Percentiles rank a stretch among this genome's conserved stretches.
phyloP scores from a whole-genome alignment of 129 eudicot genomes.

The Lonicera japonica region DNA sequence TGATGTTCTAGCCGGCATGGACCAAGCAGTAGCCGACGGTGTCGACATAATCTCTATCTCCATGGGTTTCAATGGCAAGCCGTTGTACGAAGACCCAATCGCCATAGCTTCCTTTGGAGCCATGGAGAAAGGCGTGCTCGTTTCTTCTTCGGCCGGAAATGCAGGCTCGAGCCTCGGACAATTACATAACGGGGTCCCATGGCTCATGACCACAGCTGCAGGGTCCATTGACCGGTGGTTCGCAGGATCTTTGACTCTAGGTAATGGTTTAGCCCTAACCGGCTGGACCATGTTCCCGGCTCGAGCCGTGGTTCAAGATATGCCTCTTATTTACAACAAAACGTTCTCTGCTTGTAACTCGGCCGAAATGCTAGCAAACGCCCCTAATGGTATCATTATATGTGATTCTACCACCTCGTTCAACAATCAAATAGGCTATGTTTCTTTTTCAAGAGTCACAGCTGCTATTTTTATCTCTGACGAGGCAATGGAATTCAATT shows the following conservation, averaged over 20 bases:
- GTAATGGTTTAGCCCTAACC: conserved; percentile 16
- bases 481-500: conserved; percentile 10
- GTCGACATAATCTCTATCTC: conserved; percentile 55
- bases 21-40: conserved; percentile 52
- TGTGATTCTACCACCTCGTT: conserved; percentile 16
- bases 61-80: conserved; percentile 24
- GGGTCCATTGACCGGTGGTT: conserved; percentile 38
- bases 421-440: neutral
- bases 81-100: conserved; percentile 30
- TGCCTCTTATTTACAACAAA: conserved; percentile 31
- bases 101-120: conserved; percentile 43
- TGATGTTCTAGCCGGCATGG: conserved; percentile 50
- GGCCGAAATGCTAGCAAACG: conserved; percentile 9
- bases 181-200: conserved; percentile 23
- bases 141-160: conserved; percentile 25
- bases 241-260: conserved; percentile 24
- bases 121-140: conserved; percentile 25
- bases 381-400: conserved; percentile 17
- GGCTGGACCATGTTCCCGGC: conserved; percentile 51
- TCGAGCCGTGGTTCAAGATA: conserved; percentile 19
- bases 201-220: conserved; percentile 29
- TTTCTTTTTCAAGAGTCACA: conserved; percentile 14
- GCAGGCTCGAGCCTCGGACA: conserved; percentile 5
- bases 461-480: conserved; percentile 36
- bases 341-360: conserved; percentile 32